phyloP scores from a whole-genome alignment of 805 yeast species.

The Lipomyces lipofer region DNA sequence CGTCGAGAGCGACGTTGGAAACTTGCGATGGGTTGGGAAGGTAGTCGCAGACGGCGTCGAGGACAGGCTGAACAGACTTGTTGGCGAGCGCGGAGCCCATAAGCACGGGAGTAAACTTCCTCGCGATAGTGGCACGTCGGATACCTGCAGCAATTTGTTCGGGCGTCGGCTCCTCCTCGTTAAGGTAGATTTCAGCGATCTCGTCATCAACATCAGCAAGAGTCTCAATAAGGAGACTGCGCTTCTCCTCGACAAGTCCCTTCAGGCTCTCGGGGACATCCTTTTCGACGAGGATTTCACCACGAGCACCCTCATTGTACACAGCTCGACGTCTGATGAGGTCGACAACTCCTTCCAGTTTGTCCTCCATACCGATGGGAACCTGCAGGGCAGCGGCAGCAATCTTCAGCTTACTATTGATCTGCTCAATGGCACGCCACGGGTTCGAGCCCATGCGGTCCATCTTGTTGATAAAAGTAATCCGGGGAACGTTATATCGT shows the following conservation, averaged over 20 bases:
- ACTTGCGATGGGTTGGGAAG: constrained; percentile 95
- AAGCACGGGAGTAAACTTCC: constrained; percentile 97
- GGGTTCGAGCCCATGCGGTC: constrained; percentile 99
- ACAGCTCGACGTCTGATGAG: constrained; percentile 83
- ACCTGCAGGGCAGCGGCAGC: constrained; percentile 98
- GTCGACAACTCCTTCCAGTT: constrained; percentile 85
- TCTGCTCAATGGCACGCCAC: constrained; percentile 89
- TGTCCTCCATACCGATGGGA: constrained; percentile 92
- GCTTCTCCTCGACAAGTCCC: constrained; percentile 85
- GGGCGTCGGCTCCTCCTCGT: constrained; percentile 82
- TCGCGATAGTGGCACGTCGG: constrained; percentile 90
- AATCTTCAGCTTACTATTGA: constrained; percentile 80
- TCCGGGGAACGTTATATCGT: constrained; percentile 94
- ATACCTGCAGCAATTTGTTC: constrained; percentile 87
- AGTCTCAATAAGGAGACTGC: constrained; percentile 82
- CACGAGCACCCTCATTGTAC: constrained; percentile 87
- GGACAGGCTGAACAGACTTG: constrained; percentile 90
- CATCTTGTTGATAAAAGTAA: constrained; percentile 96
- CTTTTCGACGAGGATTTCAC: constrained; percentile 65
- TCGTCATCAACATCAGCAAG: constrained; percentile 98
- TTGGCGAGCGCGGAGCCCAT: constrained; percentile 99
- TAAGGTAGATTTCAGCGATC: constrained; percentile 88
- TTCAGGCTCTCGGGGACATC: constrained; percentile 77
- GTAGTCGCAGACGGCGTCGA: constrained; percentile 94
- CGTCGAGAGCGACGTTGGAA: constrained; percentile 83